phyloP scores from a whole-genome alignment of 2,329 filamentous ascomycete genomes.

The Scleromitrula shiraiana region DNA sequence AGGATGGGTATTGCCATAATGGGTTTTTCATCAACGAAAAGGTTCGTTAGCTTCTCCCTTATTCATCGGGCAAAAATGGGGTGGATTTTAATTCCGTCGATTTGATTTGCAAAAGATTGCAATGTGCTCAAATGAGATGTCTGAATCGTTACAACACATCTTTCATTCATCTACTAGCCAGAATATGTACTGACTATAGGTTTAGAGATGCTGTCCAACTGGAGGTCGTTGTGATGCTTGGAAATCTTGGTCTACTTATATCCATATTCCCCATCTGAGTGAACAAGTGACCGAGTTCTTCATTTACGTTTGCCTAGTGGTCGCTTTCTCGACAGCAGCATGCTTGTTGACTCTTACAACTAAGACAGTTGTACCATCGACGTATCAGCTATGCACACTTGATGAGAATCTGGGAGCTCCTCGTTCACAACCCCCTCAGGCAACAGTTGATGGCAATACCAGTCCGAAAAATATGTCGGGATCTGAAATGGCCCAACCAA shows the following conservation, averaged over 20 bases:
- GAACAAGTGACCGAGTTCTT: constrained; percentile 65
- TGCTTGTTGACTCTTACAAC: constrained; percentile 79
- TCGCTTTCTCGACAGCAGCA: constrained; percentile 60
- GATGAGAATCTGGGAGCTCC: constrained; percentile 86
- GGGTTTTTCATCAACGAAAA: constrained; percentile 70
- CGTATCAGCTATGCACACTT: constrained; percentile 76
- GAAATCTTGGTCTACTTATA: constrained; percentile 49
- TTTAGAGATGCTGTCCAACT: constrained; percentile 47
- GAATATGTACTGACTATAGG: constrained; percentile 15
- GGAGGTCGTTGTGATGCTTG: constrained; percentile 49
- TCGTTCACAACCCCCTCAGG: constrained; percentile 28
- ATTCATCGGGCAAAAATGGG: too few relatives aligned
- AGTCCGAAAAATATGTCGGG: constrained; percentile 29
- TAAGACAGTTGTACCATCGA: constrained; percentile 89
- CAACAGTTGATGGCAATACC: constrained; percentile 38
- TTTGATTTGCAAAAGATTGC: too few relatives aligned
- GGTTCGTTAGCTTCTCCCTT: constrained; percentile 33
- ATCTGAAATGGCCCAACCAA: constrained; percentile 46
- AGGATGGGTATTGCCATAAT: constrained; percentile 72
- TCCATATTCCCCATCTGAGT: constrained; percentile 24
- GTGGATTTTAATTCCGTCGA: too few relatives aligned
- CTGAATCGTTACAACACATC: too few relatives aligned
- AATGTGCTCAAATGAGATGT: too few relatives aligned
- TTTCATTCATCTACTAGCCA: not conserved
- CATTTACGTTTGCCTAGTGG: constrained; percentile 65